A percentile compares a stretch with the other conserved stretches of the same genome.
These are phyloP conservation scores for Nothophytophthora sp. DNA, from an alignment of 352 stramenopile genomes.

Conservation along the genomic window DNA sequence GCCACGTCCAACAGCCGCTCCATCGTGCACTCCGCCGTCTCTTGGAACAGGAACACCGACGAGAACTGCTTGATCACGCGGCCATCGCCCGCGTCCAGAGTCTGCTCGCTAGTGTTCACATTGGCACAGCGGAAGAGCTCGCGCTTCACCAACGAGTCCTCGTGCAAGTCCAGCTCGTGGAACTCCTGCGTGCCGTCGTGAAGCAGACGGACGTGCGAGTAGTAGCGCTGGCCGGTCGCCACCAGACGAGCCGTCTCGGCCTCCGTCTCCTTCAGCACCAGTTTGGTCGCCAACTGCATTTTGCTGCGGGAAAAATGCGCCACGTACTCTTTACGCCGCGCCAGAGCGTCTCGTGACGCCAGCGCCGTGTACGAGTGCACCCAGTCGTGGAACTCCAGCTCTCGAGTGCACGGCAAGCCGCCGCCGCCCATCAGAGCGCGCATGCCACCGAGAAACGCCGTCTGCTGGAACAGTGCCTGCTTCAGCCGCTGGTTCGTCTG, in stretches of 20 bases:
- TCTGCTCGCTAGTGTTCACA: constrained; percentile 3
- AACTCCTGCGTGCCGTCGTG: constrained; percentile 48
- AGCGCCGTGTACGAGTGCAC: constrained; percentile 73
- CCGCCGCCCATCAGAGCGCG: constrained; percentile 35
- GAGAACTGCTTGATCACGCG: constrained; percentile 70
- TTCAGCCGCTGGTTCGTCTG: constrained; percentile 58
- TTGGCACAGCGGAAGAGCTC: constrained; percentile 30
- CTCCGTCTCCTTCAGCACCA: constrained; percentile 59
- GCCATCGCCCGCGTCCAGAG: constrained; percentile 33
- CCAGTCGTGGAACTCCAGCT: constrained; percentile 76
- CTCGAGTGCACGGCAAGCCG: constrained; percentile 36
- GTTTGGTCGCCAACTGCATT: constrained; percentile 54
- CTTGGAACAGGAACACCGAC: constrained; percentile 64
- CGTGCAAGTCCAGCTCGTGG: constrained; percentile 22
- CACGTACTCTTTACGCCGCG: constrained; percentile 47
- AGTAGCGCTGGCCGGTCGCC: constrained; percentile 31
- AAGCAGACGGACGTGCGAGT: constrained; percentile 40
- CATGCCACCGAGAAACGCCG: constrained; percentile 56
- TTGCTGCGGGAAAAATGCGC: constrained; percentile 56
- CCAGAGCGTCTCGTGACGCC: constrained; percentile 23
- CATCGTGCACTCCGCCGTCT: constrained; percentile 32
- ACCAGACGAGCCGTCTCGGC: constrained; percentile 26
- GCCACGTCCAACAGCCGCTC: constrained; percentile 44
- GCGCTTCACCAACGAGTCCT: constrained; percentile 25
- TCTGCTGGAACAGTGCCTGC: constrained; percentile 74